Conservation (phyloP, 768 basidiomycete genomes). For the Trametes punicea region DNA sequence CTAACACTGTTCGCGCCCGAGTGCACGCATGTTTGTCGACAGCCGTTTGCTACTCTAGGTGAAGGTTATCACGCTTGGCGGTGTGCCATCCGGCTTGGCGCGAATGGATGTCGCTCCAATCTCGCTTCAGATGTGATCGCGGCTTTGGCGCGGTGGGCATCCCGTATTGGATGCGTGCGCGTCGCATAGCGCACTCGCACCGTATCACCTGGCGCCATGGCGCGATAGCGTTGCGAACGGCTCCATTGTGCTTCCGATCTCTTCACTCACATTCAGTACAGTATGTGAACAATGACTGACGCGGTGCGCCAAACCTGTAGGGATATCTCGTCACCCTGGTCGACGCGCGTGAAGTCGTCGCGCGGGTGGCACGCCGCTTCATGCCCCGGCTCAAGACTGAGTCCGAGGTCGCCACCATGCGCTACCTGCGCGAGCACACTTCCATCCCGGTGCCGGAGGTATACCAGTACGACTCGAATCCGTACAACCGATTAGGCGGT, state of each 20-base stretch:
- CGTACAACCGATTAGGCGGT: slow-evolving; percentile 78
- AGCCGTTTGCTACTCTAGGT: background rate
- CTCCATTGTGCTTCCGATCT: background rate
- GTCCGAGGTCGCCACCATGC: slow-evolving; percentile 83
- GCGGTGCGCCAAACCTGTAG: slow-evolving; percentile 38
- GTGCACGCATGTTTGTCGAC: background rate
- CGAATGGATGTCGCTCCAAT: background rate
- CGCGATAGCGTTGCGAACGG: background rate
- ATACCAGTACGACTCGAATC: slow-evolving; percentile 78
- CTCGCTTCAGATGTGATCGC: background rate
- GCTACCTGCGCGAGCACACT: slow-evolving; percentile 71
- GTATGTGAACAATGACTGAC: slow-evolving; percentile 1
- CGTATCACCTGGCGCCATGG: background rate
- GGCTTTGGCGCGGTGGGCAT: slow-evolving; percentile 1
- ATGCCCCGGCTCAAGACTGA: slow-evolving; percentile 86
- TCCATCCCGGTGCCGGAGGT: slow-evolving; percentile 71
- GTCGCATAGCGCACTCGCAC: too few species aligned
- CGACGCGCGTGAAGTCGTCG: slow-evolving; percentile 62
- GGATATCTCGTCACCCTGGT: slow-evolving; percentile 73
- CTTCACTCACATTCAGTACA: background rate
- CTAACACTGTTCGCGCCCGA: background rate
- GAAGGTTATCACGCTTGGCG: background rate
- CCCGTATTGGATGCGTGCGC: background rate
- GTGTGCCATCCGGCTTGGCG: background rate
- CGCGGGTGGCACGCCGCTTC: slow-evolving; percentile 78